Conservation (phyloP, 2,329 filamentous ascomycete genomes). For the Rutstroemia sp. region DNA sequence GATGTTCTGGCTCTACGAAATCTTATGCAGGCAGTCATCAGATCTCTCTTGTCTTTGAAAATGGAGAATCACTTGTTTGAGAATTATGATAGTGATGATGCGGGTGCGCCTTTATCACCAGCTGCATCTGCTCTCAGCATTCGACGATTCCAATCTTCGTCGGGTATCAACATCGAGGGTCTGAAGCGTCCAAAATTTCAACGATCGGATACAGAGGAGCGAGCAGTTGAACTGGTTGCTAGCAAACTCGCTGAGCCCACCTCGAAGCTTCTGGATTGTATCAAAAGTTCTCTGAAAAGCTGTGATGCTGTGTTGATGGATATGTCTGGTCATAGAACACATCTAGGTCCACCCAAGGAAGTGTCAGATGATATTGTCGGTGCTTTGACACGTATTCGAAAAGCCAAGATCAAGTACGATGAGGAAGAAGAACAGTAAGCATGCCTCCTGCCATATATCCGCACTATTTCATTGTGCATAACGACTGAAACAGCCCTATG, state of each 20-base stretch:
- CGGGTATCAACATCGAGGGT: constrained; percentile 31
- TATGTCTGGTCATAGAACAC: constrained; percentile 41
- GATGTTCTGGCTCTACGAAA: constrained; percentile 46
- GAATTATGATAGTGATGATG: constrained; percentile 13
- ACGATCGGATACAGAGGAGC: constrained; percentile 24
- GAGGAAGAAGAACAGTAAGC: constrained; percentile 33
- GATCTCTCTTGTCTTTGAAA: constrained; percentile 44
- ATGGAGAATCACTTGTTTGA: constrained; percentile 42
- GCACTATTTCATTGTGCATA: neutral
- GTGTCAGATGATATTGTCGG: constrained; percentile 37
- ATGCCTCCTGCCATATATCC: neutral
- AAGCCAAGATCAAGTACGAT: constrained; percentile 40
- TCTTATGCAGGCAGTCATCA: constrained; percentile 46
- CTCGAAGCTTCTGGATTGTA: constrained; percentile 38
- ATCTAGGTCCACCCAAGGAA: constrained; percentile 37
- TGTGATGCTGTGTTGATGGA: constrained; percentile 49
- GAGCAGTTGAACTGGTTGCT: constrained; percentile 27
- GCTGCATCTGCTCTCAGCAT: neutral
- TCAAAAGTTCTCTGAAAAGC: constrained; percentile 36
- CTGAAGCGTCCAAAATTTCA: constrained; percentile 20
- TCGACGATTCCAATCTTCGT: constrained; percentile 1
- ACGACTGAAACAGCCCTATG: neutral
- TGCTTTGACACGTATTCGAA: constrained; percentile 34
- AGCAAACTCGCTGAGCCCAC: constrained; percentile 39
- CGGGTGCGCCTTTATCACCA: constrained; percentile 1